Evolutionary conservation across 768 basidiomycete genomes (phyloP).

Genomic region (Tylopilus vinaceipallidus): DNA sequence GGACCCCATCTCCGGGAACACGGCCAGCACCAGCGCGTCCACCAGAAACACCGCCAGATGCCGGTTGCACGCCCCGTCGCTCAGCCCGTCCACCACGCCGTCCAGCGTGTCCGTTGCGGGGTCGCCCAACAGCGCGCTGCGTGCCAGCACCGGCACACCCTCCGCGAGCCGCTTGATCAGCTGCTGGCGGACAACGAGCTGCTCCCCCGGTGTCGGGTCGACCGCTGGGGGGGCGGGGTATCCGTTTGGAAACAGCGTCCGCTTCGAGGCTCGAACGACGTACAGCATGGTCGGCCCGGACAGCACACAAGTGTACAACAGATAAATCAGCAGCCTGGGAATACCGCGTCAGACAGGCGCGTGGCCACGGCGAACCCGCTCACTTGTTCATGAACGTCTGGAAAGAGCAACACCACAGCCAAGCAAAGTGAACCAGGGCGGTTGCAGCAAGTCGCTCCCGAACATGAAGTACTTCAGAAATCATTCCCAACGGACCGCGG

Average conservation of each 20-base stretch:
- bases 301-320: constrained; percentile 55
- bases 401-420: constrained; percentile 46
- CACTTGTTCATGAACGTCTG: constrained; percentile 61
- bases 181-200: constrained; percentile 48
- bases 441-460: constrained; percentile 48
- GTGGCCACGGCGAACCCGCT: constrained; percentile 4
- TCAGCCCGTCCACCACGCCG: constrained; percentile 58
- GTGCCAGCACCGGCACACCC: constrained; percentile 35
- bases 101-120: constrained; percentile 48
- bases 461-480: constrained; percentile 49
- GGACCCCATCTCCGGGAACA: constrained; percentile 74
- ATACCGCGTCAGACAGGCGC: constrained; percentile 9
- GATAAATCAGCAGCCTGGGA: constrained; percentile 63
- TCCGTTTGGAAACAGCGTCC: constrained; percentile 83
- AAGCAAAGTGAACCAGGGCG: constrained; percentile 43
- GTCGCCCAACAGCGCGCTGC: constrained; percentile 42
- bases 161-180: constrained; percentile 40
- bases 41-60: constrained; percentile 74
- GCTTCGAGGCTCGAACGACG: constrained; percentile 55
- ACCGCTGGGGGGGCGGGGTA: constrained; percentile 73
- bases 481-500: constrained; percentile 42
- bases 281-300: constrained; percentile 52
- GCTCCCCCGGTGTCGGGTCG: constrained; percentile 79
- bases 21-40: constrained; percentile 62
- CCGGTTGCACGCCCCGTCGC: constrained; percentile 66